Base-by-base conservation (phyloP, 495 filamentous ascomycete genomes). In the Penicillium angulare region DNA sequence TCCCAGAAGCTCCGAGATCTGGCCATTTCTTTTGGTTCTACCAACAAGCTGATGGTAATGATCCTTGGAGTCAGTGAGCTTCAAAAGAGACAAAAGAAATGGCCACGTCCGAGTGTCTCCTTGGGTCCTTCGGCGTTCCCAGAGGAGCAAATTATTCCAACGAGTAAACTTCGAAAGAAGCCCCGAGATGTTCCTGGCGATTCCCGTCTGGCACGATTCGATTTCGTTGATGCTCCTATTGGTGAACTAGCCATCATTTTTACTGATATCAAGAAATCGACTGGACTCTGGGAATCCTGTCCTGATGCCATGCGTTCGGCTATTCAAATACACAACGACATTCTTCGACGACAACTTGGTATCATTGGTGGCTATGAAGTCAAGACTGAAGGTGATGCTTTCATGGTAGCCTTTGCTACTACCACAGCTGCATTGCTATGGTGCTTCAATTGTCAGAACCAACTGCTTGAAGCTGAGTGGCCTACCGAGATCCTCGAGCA, bases 211-310 rank as follows among this genome's bases (percentile, higher is more conserved):
- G 83, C 84, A 34, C 82, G 95, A 20, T 87, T 97, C 36, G 89
- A 95, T 50, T 90, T 93, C 65, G 89, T 97, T 24, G 88, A 90
- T 56, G 89, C 93, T 20, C 93, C 93, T 1, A 86, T 82, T 3
- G 92, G 93, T 13, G 87, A 95, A 50, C 79, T 97, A 53, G 87
- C 89, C 33, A 89, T 99, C 59, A 89, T 96, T 35, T 99, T 99
- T 66, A 99, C 93, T 0, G 93, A 99, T 75, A 99, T 99, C 79
- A 99, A 99, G 69, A 95, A 91, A 67, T 97, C 92, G 2, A 99
- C 93, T 2, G 79, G 89, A 31, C 74, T 99, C n/a, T 99, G 93
- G 93, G 93, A 99, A 67, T 89, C 85, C 7, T 93, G 90, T 62
- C 91, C 92, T 2, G 84, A 87, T 36, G 90, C 95, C 7, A 99